Conservation (phyloP, 306 rosid species). For the Ceratonia siliqua region DNA sequence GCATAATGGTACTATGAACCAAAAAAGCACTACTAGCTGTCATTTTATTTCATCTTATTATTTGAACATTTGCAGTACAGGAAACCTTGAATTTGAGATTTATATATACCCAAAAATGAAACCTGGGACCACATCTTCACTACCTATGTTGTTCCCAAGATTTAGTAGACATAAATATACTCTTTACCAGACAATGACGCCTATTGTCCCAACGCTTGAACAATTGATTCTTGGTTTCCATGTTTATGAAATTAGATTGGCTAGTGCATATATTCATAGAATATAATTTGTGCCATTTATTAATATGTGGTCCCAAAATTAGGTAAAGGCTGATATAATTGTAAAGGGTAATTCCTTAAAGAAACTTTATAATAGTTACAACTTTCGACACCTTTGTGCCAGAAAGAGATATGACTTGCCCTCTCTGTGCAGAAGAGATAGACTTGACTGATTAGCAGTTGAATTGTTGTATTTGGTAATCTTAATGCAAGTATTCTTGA, state of each 20-base stretch:
- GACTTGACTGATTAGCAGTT: too few relatives aligned
- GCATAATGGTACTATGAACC: conserved; percentile 39
- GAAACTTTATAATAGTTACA: conserved; percentile 30
- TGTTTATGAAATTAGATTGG: conserved; percentile 33
- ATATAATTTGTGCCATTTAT: conserved; percentile 31
- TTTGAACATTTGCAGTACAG: conserved; percentile 41
- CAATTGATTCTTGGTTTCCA: conserved; percentile 31
- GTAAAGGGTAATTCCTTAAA: conserved; percentile 23
- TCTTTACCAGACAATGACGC: conserved; percentile 28
- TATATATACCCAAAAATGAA: conserved; percentile 42
- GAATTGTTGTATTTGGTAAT: too few relatives aligned
- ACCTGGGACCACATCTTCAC: conserved; percentile 68
- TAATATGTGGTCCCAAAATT: conserved; percentile 54
- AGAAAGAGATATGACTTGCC: too few relatives aligned
- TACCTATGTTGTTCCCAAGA: conserved; percentile 45
- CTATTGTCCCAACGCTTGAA: conserved; percentile 32
- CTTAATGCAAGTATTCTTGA: too few relatives aligned
- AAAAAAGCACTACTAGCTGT: conserved; percentile 35
- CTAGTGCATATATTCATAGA: conserved; percentile 29
- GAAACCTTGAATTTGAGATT: conserved; percentile 45
- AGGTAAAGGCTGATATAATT: conserved; percentile 28
- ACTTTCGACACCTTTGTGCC: conserved; percentile 34
- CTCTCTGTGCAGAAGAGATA: too few relatives aligned
- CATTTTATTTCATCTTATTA: conserved; percentile 33
- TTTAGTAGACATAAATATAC: conserved; percentile 34